Evolutionary conservation across 192 early-diverging fungal genomes (phyloP).

Genomic region (Coemansia sp.): DNA sequence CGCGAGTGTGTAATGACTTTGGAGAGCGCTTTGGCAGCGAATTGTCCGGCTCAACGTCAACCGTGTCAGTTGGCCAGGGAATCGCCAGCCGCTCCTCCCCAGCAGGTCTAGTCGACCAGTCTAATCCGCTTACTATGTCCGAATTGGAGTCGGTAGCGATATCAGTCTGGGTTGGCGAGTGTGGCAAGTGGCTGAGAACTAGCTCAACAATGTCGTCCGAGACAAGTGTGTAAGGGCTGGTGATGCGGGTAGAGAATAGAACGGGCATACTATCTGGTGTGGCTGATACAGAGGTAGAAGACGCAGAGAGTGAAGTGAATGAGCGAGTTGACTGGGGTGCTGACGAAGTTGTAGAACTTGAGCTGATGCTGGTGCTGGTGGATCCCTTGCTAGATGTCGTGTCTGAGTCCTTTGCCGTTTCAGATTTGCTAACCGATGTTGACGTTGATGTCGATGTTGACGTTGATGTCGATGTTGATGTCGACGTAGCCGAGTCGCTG

Average conservation of each 20-base stretch:
- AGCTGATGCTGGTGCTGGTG: background rate
- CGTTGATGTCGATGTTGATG: no score
- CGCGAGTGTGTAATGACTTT: background rate
- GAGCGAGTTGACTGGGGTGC: background rate
- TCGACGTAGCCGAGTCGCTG: background rate
- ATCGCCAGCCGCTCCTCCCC: background rate
- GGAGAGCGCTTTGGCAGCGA: background rate
- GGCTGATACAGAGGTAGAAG: background rate
- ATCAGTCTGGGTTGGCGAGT: background rate
- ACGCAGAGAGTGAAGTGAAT: background rate
- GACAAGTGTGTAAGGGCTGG: slow-evolving; percentile 9
- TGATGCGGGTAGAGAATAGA: background rate
- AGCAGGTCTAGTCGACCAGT: slow-evolving; percentile 6
- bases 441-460: no score
- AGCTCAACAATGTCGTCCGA: slow-evolving; percentile 26
- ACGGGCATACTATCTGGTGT: background rate
- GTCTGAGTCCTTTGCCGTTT: background rate
- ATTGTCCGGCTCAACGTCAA: background rate
- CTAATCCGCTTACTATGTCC: slow-evolving; percentile 7
- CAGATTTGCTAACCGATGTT: background rate
- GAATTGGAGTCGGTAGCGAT: background rate
- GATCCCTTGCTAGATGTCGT: background rate
- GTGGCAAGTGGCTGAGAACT: slow-evolving; percentile 12
- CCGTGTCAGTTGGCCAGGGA: background rate
- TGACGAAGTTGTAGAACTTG: background rate